phyloP scores from a whole-genome alignment of 1,284 basidiomycete genomes.

The Papiliotrema laurentii region DNA sequence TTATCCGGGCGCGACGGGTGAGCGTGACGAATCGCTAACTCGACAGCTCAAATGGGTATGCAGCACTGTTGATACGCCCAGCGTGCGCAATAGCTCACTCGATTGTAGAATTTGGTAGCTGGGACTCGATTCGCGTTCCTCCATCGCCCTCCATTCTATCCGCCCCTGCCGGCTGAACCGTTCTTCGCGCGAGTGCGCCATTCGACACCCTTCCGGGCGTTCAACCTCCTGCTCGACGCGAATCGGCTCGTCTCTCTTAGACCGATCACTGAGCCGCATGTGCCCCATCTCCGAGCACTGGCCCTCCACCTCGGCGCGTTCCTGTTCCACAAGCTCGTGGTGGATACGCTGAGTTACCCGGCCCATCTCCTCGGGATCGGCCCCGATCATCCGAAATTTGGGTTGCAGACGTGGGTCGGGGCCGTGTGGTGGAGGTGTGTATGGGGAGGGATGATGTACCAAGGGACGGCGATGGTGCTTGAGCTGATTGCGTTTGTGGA shows the following conservation, averaged over 20 bases:
- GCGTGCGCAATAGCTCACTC: background rate
- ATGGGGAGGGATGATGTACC: background rate
- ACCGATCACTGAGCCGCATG: background rate
- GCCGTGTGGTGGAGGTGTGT: background rate
- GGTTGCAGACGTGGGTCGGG: background rate
- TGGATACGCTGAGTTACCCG: background rate
- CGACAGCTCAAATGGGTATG: constrained; percentile 1
- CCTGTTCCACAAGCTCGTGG: background rate
- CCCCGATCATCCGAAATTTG: background rate
- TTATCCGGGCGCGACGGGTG: background rate
- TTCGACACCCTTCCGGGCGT: background rate
- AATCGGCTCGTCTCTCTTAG: background rate
- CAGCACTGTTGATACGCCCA: background rate
- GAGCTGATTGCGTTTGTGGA: background rate
- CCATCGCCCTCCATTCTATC: background rate
- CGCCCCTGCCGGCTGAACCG: background rate
- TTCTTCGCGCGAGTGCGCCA: background rate
- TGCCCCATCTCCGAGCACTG: background rate
- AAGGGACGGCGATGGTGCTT: constrained; percentile 1
- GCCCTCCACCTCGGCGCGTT: background rate
- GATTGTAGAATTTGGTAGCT: background rate
- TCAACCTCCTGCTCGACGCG: background rate
- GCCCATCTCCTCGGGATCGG: background rate
- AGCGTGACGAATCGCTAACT: background rate
- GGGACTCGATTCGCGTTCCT: background rate